Evolutionary conservation across 345 rosid species (phyloP).

Genomic region (Ricinus communis): DNA sequence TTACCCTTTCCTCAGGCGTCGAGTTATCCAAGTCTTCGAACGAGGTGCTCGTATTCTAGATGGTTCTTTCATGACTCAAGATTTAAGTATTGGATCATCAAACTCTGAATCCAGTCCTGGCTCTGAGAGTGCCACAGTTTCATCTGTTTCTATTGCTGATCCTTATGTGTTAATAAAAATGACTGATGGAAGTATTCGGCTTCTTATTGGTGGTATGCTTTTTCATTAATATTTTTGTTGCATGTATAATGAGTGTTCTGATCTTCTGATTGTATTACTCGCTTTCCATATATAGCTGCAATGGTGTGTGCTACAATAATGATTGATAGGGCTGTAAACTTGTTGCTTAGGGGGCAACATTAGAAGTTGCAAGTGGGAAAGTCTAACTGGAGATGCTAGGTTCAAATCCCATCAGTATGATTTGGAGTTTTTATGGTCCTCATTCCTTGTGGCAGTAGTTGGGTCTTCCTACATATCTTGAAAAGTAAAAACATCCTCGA

Average conservation of each 20-base stretch:
- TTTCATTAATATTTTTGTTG: background rate
- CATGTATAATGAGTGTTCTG: background rate
- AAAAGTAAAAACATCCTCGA: background rate
- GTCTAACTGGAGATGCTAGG: background rate
- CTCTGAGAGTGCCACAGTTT: constrained; percentile 65
- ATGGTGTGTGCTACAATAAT: no score
- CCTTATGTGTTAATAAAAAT: constrained; percentile 84
- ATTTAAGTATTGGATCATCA: constrained; percentile 68
- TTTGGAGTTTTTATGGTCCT: background rate
- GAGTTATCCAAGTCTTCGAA: constrained; percentile 91
- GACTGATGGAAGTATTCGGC: constrained; percentile 85
- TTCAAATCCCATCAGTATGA: background rate
- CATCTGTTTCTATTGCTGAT: constrained; percentile 90
- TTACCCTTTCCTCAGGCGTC: constrained; percentile 56
- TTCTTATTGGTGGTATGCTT: constrained; percentile 84
- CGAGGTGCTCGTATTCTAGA: constrained; percentile 91
- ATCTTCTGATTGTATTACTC: background rate
- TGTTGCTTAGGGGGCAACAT: background rate
- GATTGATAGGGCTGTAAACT: no score
- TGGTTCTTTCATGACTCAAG: constrained; percentile 97
- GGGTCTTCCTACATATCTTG: background rate
- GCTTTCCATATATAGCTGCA: no score
- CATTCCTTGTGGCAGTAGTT: background rate
- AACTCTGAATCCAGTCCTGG: constrained; percentile 66
- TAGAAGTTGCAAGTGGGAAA: background rate